Base-by-base conservation (phyloP, 2,329 filamentous ascomycete species). In the Fusarium zealandicum region DNA sequence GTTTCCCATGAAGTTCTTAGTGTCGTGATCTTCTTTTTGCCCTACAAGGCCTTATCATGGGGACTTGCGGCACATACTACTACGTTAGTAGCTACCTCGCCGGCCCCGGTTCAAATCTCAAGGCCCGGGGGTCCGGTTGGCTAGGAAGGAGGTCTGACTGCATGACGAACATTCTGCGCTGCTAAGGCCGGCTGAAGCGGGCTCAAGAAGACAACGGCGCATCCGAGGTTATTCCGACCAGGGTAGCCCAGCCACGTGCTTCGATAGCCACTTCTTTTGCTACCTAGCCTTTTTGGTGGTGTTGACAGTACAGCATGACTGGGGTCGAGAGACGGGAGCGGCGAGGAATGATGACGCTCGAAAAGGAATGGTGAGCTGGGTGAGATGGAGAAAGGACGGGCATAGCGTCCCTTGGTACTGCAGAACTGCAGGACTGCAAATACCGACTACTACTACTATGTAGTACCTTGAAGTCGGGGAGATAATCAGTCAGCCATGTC, bases 221-320 rank as follows among this genome's bases (percentile, higher is more conserved):
- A 54, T 17, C 58, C 53, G 54, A 38, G 9, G 30, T 47, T 59
- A 48, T 51, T 20, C 58, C 48, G 37, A 3, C 12, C 31, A 47
- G 44, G 35, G 32, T 47, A 31, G 33, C 36, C 44, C 47, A 45
- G 50, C 31, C 39, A 50, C 59, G 39, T 41, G 38, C 43, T 32
- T 59, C 55, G 53, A 53, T 33, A 39, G 49, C 27, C 17, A 33
- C 57, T 30, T 33, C 28, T 31, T 36, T 42, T 22, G 14, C 20
- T 27, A 41, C 27, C 45, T 27, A 41, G 32, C 45, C 49, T 20
- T 41, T 25, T n/a, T 33, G 30, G 20, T 28, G 17, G 28, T 32
- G 53, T 30, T 41, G n/a, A n/a, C n/a, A n/a, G 36, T n/a, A 39
- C 51, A 39, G 17, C 22, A n/a, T n/a, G n/a, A n/a, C n/a, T n/a